phyloP scores from a whole-genome alignment of 2,329 filamentous ascomycete genomes.

The Aspergillus clavatus region DNA sequence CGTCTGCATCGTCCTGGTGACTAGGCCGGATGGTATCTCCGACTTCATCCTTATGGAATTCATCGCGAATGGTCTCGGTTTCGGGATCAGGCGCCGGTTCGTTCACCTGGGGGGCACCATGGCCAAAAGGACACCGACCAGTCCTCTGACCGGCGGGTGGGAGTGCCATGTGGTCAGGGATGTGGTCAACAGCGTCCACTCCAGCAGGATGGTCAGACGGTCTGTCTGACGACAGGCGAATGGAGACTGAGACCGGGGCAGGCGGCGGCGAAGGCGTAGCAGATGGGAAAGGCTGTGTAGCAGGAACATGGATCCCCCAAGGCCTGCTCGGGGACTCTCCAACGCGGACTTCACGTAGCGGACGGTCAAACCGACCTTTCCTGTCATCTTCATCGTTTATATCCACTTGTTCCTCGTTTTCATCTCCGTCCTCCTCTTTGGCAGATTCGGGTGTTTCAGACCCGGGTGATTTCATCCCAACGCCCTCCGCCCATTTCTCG shows the following conservation, averaged over 20 bases:
- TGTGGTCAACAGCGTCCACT: slow-evolving; percentile 11
- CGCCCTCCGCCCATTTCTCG: slow-evolving; percentile 77
- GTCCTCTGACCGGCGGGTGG: slow-evolving; percentile 14
- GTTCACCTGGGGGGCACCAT: slow-evolving; percentile 18
- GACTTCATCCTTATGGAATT: slow-evolving; percentile 7
- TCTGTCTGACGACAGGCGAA: slow-evolving; percentile 15
- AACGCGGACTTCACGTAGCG: slow-evolving; percentile 82
- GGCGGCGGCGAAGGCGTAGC: slow-evolving; percentile 20
- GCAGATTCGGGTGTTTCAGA: slow-evolving; percentile 32
- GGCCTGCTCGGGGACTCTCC: slow-evolving; percentile 90
- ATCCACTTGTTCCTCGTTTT: slow-evolving; percentile 7
- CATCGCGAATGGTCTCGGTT: slow-evolving; percentile 13
- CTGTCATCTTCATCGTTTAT: slow-evolving; percentile 53
- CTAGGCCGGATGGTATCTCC: slow-evolving; percentile 3
- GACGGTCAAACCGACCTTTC: slow-evolving; percentile 72
- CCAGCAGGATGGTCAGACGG: slow-evolving; percentile 9
- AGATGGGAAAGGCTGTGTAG: slow-evolving; percentile 37
- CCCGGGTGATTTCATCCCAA: slow-evolving; percentile 52
- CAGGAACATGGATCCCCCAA: slow-evolving; percentile 83
- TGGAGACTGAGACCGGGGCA: slow-evolving; percentile 16
- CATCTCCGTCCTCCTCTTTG: slow-evolving; percentile 39
- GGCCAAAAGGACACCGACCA: slow-evolving; percentile 35
- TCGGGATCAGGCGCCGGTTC: slow-evolving; percentile 7
- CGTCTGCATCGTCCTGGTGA: slow-evolving; percentile 4
- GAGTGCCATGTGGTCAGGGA: slow-evolving; percentile 6